A percentile compares a stretch with the other conserved stretches of the same genome.
phyloP scores from a whole-genome alignment of 257 asterid genomes.

The Przewalskia tangutica region DNA sequence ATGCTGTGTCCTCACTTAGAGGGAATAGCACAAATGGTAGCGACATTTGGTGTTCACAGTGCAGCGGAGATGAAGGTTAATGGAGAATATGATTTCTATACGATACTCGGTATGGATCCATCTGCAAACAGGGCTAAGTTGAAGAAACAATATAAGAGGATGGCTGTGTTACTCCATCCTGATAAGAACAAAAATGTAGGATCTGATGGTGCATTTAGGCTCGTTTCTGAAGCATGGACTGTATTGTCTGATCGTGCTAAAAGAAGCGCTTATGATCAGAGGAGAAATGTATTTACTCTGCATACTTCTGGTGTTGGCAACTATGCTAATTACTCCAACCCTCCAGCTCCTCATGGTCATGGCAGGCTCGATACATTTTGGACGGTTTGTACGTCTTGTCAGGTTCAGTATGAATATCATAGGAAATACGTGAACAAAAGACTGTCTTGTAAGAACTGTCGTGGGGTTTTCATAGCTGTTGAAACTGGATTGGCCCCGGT shows the following conservation, averaged over 20 bases:
- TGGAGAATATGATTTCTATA: constrained; percentile 65
- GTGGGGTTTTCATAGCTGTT: constrained; percentile 85
- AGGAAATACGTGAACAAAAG: constrained; percentile 76
- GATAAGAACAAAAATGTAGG: constrained; percentile 58
- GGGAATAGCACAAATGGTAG: constrained; percentile 42
- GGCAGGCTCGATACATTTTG: constrained; percentile 72
- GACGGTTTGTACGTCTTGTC: constrained; percentile 94
- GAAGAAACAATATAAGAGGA: constrained; percentile 56
- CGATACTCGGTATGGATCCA: constrained; percentile 48
- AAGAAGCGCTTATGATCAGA: constrained; percentile 44
- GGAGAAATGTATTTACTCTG: constrained; percentile 38
- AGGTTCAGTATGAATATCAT: constrained; percentile 88
- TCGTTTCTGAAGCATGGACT: constrained; percentile 49
- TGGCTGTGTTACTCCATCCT: constrained; percentile 59
- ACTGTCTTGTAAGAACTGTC: constrained; percentile 93
- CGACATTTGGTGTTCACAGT: constrained; percentile 55
- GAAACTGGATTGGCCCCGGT: constrained; percentile 82
- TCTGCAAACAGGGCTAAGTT: constrained; percentile 29
- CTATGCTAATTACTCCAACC: constrained; percentile 35
- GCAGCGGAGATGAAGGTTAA: constrained; percentile 29
- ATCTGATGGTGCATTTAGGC: constrained; percentile 62
- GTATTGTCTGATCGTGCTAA: constrained; percentile 39
- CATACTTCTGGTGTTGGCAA: constrained; percentile 32
- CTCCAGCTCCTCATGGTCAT: constrained; percentile 49
- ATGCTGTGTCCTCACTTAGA: constrained; percentile 53